Base-by-base conservation (phyloP, 192 early-diverging fungal species). In the Spizellomyces punctatus region DNA sequence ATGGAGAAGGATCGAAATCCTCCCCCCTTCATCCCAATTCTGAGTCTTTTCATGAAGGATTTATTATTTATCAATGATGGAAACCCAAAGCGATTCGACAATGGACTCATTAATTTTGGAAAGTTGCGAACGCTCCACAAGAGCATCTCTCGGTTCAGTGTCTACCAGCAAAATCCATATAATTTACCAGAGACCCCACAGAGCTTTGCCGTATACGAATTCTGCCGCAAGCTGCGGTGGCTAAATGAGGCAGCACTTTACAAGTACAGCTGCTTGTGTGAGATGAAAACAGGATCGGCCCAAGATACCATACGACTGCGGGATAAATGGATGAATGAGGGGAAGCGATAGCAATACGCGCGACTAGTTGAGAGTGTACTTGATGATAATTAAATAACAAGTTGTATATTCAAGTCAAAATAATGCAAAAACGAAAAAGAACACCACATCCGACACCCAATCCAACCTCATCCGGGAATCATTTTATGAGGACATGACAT, bases 61-160 rank as follows among this genome's bases (percentile, higher is more conserved):
- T 71, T 93, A 71, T 85, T 89, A 0, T 93, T 93, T 71, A 78
- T 87, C 17, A 84, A 92, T 42, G 91, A 92, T 56, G 91, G 92
- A 1, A 92, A 93, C 63, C 80, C 80, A 0, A 89, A 82, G 1
- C 84, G 76, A 50, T 78, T 83, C 46, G 76, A 80, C 43, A 46
- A 21, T 8, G 46, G 59, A 58, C 44, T 64, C 49, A 72, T 77
- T 45, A 77, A 77, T 46, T 14, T 77, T n/a, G 54, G 48, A 27
- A 77, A 77, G 54, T 45, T 77, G 22, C 27, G 56, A 49, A 57
- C 52, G 27, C 14, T 69, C 10, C 72, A 69, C 63, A 27, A 12
- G 6, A 12, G 46, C 19, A 57, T 67, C 7, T n/a, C 44, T n/a
- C 21, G 45, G 22, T 41, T 71, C 21, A 47, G 22, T 46, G n/a